Evolutionary conservation across 495 filamentous ascomycete species (phyloP), one percentile per base, ranked within the genome.

Genomic region (Aspergillus nanangensis): DNA sequence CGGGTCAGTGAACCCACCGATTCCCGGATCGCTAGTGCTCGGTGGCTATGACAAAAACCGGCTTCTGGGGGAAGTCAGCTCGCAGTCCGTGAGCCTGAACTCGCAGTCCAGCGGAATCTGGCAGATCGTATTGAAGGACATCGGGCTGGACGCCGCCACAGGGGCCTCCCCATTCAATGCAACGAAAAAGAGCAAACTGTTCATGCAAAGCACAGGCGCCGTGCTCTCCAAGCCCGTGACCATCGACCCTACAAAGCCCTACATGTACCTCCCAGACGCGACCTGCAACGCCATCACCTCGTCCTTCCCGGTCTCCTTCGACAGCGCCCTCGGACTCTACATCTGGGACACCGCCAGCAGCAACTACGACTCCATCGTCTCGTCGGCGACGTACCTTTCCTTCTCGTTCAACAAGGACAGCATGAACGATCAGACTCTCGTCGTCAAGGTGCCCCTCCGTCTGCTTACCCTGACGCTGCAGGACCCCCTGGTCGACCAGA

Each of bases 41-140:
- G 77, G 77, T 3, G 76, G 77, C 0, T 81, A 75, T 53, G 74
- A 81, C 49, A 62, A 71, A 37, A 68, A 57, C 38, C 58, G 72
- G 20, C 48, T 74, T n/a, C 20, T 69, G n/a, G 55, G 57, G 0
- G 44, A 60, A 11, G 50, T 62, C 8, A 55, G 41, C 24, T 23
- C 48, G 1, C 58, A 61, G 41, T 37, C 47, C 8, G 41, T 54
- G 7, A 23, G 8, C 37, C 1, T 8, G 21, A 15, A 5, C 19
- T 13, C 21, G 7, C 21, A 20, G n/a, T n/a, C n/a, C 25, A 11
- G 32, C 36, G 52, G 60, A 20, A 33, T 55, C 24, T 53, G 66
- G 22, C 50, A 52, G 4, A 63, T 62, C 21, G 52, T 55, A 25
- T 42, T 77, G 18, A 56, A 61, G 11, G 72, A 74, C 44, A 66